These are phyloP conservation scores for Aspergillus sp. DNA, from an alignment of 2,329 filamentous ascomycete genomes.

Conservation along the genomic window DNA sequence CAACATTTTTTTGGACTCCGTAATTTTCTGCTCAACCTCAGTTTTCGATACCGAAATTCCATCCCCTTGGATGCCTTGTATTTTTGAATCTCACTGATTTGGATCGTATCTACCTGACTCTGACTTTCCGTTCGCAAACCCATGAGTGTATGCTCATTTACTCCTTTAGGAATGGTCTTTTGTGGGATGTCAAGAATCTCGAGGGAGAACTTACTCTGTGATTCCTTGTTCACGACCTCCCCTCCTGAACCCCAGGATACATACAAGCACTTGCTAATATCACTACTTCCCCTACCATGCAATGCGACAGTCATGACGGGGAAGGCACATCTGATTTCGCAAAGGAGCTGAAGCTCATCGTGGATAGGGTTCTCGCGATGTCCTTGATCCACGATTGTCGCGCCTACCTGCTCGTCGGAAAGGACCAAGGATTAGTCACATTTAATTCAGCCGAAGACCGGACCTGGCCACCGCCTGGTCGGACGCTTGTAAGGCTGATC, in stretches of 20 bases:
- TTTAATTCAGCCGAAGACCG: conserved; percentile 9
- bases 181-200: background rate
- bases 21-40: too few relatives aligned
- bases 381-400: conserved; percentile 5
- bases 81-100: background rate
- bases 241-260: background rate
- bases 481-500: background rate
- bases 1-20: background rate
- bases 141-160: too few relatives aligned
- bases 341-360: background rate
- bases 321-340: background rate
- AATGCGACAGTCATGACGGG: background rate
- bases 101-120: background rate
- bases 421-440: background rate
- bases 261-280: background rate
- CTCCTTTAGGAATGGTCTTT: background rate
- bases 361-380: conserved; percentile 7
- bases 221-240: background rate
- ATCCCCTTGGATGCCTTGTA: background rate
- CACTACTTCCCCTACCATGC: background rate
- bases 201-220: background rate
- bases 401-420: conserved; percentile 8
- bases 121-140: too few relatives aligned
- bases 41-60: too few relatives aligned
- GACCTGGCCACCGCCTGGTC: conserved; percentile 6